Percentiles rank a stretch among this genome's conserved stretches.
Evolutionary conservation across 116 monocot species (phyloP).

Genomic region (Posidonia oceanica): DNA sequence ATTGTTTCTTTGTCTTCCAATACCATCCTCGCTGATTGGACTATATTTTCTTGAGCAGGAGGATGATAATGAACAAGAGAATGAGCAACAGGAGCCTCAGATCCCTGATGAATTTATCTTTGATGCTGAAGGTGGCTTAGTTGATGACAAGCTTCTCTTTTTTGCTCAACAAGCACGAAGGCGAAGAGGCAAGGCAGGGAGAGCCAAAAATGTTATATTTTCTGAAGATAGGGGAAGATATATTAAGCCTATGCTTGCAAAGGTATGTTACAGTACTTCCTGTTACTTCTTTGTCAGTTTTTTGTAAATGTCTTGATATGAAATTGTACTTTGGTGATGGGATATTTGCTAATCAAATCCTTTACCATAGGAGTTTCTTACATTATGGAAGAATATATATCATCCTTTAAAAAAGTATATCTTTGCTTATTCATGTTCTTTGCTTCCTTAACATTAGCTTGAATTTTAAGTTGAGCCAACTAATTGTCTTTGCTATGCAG

Average conservation of each 20-base stretch:
- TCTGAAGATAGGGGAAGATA: constrained; percentile 95
- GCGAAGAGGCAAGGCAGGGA: constrained; percentile 72
- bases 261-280: constrained; percentile 31
- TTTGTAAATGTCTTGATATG: neutral
- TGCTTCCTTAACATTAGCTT: no score
- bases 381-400: no score
- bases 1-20: neutral
- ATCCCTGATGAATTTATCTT: constrained; percentile 96
- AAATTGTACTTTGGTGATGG: no score
- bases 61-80: constrained; percentile 55
- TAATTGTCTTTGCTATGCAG: neutral
- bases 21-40: neutral
- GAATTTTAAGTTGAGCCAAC: no score
- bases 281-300: neutral
- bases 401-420: no score
- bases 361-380: no score
- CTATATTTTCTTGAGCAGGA: constrained; percentile 18
- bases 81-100: constrained; percentile 80
- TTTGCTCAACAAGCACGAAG: constrained; percentile 97
- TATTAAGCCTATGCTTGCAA: constrained; percentile 96
- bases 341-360: no score
- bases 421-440: no score
- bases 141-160: constrained; percentile 91
- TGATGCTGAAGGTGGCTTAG: constrained; percentile 94
- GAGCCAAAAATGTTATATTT: constrained; percentile 98